Evolutionary conservation across 495 filamentous ascomycete species (phyloP).

Genomic region (Aspergillus cavernicola): DNA sequence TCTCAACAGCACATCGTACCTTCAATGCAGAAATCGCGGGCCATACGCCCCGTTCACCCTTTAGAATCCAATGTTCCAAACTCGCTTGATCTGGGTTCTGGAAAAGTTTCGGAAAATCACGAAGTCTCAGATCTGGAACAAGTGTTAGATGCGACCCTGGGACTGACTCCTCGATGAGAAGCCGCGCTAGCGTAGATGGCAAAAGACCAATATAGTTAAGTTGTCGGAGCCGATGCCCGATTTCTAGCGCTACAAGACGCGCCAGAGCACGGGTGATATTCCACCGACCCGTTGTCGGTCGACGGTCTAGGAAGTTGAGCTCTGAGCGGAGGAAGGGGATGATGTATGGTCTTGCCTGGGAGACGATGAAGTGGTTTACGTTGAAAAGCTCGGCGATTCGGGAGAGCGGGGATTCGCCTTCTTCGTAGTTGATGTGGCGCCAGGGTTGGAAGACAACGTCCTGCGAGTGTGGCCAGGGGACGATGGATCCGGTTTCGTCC

Average conservation of each 20-base stretch:
- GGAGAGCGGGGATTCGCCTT: slow-evolving; percentile 74
- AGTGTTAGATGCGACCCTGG: slow-evolving; percentile 78
- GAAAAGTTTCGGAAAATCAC: slow-evolving; percentile 71
- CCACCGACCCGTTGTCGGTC: slow-evolving; percentile 51
- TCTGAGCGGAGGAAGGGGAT: slow-evolving; percentile 84
- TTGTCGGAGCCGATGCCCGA: slow-evolving; percentile 78
- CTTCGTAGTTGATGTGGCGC: slow-evolving; percentile 64
- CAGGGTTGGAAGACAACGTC: slow-evolving; percentile 65
- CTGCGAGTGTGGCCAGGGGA: slow-evolving; percentile 71
- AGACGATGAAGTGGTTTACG: slow-evolving; percentile 96
- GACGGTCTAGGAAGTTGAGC: slow-evolving; percentile 67
- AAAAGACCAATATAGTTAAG: slow-evolving; percentile 74
- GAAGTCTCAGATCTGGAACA: slow-evolving; percentile 69
- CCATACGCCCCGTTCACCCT: slow-evolving; percentile 87
- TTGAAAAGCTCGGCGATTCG: slow-evolving; percentile 92
- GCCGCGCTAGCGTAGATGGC: slow-evolving; percentile 63
- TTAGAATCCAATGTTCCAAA: slow-evolving; percentile 79
- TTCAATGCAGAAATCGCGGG: slow-evolving; percentile 81
- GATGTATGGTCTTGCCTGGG: slow-evolving; percentile 90
- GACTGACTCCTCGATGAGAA: slow-evolving; percentile 83
- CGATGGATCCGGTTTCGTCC: slow-evolving; percentile 69
- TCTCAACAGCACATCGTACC: slow-evolving; percentile 81
- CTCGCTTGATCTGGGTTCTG: slow-evolving; percentile 73
- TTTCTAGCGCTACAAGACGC: slow-evolving; percentile 66
- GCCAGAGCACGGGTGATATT: slow-evolving; percentile 61